Conservation (phyloP, 306 rosid species). For the Mucuna pruriens region DNA sequence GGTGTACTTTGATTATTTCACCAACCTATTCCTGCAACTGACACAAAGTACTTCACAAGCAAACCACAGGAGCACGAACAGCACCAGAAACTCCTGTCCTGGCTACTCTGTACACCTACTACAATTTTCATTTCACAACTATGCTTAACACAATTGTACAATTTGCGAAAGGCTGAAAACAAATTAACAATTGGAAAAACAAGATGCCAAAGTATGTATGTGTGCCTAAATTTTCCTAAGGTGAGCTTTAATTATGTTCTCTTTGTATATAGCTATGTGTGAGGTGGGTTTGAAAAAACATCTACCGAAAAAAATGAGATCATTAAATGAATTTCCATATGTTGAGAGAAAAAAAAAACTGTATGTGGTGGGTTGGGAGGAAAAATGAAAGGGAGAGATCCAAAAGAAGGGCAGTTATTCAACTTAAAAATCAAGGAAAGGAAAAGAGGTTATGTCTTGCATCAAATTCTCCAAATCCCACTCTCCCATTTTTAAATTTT, state of each 20-base stretch:
- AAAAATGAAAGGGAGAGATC: no score
- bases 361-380: no score
- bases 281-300: no score
- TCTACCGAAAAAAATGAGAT: no score
- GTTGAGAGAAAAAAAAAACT: no score
- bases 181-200: conserved; percentile 16
- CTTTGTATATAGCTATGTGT: background rate
- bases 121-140: conserved; percentile 32
- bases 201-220: background rate
- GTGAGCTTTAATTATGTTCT: background rate
- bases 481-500: conserved; percentile 60
- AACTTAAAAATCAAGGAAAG: conserved; percentile 65
- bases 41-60: conserved; percentile 43
- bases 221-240: background rate
- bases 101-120: conserved; percentile 19
- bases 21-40: conserved; percentile 46
- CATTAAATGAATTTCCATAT: no score
- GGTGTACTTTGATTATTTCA: conserved; percentile 33
- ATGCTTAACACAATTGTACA: conserved; percentile 24
- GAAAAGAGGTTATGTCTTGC: conserved; percentile 75
- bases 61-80: conserved; percentile 18
- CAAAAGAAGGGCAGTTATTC: conserved; percentile 21
- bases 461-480: conserved; percentile 83
- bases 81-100: conserved; percentile 36
- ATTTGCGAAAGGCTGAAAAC: background rate